Conservation (phyloP, 176 grass and related monocot genomes). For the Bolboschoenus planiculmis region DNA sequence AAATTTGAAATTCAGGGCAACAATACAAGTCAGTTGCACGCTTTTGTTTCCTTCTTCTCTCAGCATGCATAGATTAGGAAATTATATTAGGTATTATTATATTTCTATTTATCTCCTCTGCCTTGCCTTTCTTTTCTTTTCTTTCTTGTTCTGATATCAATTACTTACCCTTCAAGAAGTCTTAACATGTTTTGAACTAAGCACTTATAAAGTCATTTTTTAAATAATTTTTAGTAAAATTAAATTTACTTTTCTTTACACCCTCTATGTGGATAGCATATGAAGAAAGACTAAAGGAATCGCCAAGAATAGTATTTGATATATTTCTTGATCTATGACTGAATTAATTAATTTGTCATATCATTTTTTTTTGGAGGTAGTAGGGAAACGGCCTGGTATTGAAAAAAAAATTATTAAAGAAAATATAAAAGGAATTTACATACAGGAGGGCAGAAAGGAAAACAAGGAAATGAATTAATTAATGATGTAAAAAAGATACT, state of each 20-base stretch:
- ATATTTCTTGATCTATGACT: background rate
- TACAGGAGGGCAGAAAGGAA: background rate
- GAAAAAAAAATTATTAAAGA: background rate
- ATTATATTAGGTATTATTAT: background rate
- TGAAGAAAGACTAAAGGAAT: background rate
- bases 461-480: background rate
- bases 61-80: background rate
- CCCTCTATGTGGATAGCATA: background rate
- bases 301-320: background rate
- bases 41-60: conserved; percentile 1
- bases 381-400: background rate
- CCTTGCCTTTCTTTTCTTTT: background rate
- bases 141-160: background rate
- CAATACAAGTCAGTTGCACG: background rate
- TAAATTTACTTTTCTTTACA: background rate
- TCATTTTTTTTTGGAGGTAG: background rate
- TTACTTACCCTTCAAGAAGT: background rate
- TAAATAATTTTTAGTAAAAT: background rate
- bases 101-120: background rate
- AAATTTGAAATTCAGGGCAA: conserved; percentile 10
- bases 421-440: background rate
- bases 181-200: background rate
- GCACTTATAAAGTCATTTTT: background rate
- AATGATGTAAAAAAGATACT: background rate
- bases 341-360: background rate